These are phyloP conservation scores for Verruconis gallopava DNA, from an alignment of 2,329 filamentous ascomycete species.

Conservation along the genomic window DNA sequence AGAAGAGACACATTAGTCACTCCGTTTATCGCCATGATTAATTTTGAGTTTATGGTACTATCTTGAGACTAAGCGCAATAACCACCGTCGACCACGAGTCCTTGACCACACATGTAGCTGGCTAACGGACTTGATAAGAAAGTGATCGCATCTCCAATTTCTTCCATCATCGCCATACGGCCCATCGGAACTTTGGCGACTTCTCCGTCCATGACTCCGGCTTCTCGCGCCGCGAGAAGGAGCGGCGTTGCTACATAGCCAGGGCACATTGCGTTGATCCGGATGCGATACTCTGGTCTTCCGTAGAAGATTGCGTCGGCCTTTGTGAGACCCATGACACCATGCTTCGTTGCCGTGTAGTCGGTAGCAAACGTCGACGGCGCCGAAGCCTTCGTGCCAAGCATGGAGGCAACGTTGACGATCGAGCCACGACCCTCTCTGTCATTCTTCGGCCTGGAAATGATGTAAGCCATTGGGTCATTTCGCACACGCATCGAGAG, in stretches of 20 bases:
- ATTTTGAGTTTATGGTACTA: too few relatives aligned
- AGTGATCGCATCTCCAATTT: constrained; percentile 41
- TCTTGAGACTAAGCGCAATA: neutral
- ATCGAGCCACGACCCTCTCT: constrained; percentile 36
- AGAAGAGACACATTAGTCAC: too few relatives aligned
- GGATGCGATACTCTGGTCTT: constrained; percentile 30
- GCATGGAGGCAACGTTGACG: constrained; percentile 42
- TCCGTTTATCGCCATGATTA: too few relatives aligned
- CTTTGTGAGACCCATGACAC: constrained; percentile 40
- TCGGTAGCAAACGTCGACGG: constrained; percentile 28
- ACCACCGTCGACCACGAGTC: constrained; percentile 34
- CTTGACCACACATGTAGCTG: constrained; percentile 39
- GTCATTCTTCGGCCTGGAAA: constrained; percentile 15
- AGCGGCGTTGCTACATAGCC: constrained; percentile 35
- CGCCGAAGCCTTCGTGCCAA: constrained; percentile 33
- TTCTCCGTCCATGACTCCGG: constrained; percentile 22
- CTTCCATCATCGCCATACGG: constrained; percentile 36
- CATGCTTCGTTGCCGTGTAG: constrained; percentile 42
- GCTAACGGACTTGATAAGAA: constrained; percentile 40
- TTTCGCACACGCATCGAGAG: neutral
- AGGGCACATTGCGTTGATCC: constrained; percentile 50
- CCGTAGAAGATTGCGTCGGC: constrained; percentile 42
- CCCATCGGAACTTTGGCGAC: constrained; percentile 34
- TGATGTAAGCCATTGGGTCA: constrained; percentile 12
- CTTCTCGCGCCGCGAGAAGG: constrained; percentile 17